Conservation (phyloP, 2,329 filamentous ascomycete species). For the Clonostachys rosea region DNA sequence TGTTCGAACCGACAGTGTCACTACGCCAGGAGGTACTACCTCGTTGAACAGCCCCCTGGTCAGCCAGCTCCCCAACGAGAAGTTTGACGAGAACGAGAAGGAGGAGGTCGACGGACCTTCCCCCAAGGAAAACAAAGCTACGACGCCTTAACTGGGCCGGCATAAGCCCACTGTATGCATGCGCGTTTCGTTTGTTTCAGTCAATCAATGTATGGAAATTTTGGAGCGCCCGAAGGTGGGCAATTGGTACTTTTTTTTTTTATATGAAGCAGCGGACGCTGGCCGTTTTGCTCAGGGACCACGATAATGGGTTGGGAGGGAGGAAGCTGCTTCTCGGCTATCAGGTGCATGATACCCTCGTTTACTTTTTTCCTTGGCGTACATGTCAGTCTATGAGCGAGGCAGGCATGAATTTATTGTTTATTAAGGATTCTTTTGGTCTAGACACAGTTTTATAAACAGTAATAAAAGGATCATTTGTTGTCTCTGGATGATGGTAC, state of each 20-base stretch:
- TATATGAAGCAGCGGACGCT: background rate
- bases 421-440: too few species aligned
- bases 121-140: background rate
- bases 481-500: too few species aligned
- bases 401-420: too few species aligned
- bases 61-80: constrained; percentile 34
- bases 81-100: constrained; percentile 19
- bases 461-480: too few species aligned
- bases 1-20: constrained; percentile 75
- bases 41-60: constrained; percentile 58
- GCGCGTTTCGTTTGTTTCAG: background rate
- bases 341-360: too few species aligned
- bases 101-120: constrained; percentile 12
- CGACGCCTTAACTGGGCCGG: background rate
- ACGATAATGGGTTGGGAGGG: too few species aligned
- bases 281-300: background rate
- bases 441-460: too few species aligned
- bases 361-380: too few species aligned
- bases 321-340: too few species aligned
- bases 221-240: too few species aligned
- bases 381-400: too few species aligned
- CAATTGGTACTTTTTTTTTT: background rate
- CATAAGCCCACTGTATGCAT: background rate
- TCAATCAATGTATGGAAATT: too few species aligned
- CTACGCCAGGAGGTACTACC: constrained; percentile 58